Conservation (phyloP, 495 filamentous ascomycete genomes). For the Mytilinidion resinicola region DNA sequence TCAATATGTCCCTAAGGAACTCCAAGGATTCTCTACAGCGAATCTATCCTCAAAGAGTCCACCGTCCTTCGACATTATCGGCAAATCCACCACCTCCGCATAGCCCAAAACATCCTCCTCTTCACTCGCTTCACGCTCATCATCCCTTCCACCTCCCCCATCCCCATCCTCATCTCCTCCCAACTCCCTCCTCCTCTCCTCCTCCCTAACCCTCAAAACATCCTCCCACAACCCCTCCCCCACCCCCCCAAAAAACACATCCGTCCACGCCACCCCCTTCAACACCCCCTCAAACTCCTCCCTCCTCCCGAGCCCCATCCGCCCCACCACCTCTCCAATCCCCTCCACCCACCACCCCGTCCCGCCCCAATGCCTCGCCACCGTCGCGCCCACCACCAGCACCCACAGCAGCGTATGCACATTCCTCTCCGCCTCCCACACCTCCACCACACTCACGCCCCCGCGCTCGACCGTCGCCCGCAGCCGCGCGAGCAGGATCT, state of each 20-base stretch:
- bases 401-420: conserved; percentile 18
- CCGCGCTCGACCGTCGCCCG: conserved; percentile 5
- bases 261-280: conserved; percentile 19
- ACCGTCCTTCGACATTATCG: neutral
- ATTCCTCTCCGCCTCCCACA: conserved; percentile 16
- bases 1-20: too few species aligned
- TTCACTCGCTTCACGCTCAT: neutral
- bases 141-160: neutral
- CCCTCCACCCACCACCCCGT: conserved; percentile 10
- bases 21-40: neutral
- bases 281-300: conserved; percentile 3
- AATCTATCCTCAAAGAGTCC: neutral
- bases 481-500: conserved; percentile 15
- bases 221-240: conserved; percentile 6
- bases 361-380: neutral
- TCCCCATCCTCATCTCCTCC: neutral
- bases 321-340: conserved; percentile 5
- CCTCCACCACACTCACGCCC: neutral
- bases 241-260: conserved; percentile 12
- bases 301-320: conserved; percentile 2
- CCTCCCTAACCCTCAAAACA: neutral
- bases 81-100: neutral
- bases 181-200: neutral
- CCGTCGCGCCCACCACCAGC: conserved; percentile 10
- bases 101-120: neutral